Conservation (phyloP, 2,329 filamentous ascomycete genomes). For the Colletotrichum orchidophilum region DNA sequence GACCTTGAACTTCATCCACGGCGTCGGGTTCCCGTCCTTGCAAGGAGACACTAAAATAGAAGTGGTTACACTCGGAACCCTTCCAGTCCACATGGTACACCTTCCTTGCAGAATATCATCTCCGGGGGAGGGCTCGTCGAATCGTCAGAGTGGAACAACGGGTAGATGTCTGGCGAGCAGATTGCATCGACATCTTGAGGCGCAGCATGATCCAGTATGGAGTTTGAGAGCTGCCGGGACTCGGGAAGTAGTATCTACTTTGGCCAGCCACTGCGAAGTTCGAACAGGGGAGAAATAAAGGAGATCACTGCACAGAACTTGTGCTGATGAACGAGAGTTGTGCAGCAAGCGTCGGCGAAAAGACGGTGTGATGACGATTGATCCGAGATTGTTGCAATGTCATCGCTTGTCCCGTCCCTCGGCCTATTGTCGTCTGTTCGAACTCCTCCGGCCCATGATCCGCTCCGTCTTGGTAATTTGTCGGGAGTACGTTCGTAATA, state of each 20-base stretch:
- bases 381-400: background rate
- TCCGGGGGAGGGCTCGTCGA: slow-evolving; percentile 12
- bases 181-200: slow-evolving; percentile 2
- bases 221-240: background rate
- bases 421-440: background rate
- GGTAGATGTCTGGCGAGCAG: slow-evolving; percentile 5
- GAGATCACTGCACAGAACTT: background rate
- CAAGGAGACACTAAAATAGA: slow-evolving; percentile 28
- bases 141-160: slow-evolving; percentile 1
- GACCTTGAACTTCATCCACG: background rate
- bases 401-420: background rate
- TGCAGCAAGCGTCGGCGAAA: background rate
- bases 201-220: background rate
- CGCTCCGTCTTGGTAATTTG: background rate
- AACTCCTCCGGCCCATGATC: background rate
- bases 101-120: slow-evolving; percentile 20
- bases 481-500: background rate
- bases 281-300: background rate
- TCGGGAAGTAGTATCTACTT: background rate
- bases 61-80: slow-evolving; percentile 18
- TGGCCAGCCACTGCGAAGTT: background rate
- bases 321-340: background rate
- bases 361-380: background rate
- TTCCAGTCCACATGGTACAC: slow-evolving; percentile 7
- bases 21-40: background rate